Percentiles rank a stretch among this genome's conserved stretches.
Conservation (phyloP, 192 early-diverging fungal genomes). For the Backusella sp. region DNA sequence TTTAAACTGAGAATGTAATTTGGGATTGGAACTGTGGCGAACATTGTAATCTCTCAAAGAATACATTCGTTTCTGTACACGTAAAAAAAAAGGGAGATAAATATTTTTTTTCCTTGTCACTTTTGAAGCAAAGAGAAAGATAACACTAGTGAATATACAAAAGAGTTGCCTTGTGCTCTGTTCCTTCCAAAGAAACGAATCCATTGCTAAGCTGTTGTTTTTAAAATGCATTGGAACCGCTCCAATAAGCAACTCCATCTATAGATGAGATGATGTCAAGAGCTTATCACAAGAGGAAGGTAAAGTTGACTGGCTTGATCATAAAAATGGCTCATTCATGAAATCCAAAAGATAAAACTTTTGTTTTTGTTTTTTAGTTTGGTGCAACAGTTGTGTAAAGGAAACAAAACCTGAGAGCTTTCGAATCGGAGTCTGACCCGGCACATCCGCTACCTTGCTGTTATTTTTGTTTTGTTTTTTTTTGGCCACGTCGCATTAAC, state of each 20-base stretch:
- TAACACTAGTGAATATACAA: too few relatives aligned
- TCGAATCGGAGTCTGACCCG: background rate
- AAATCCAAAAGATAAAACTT: too few relatives aligned
- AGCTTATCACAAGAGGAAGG: background rate
- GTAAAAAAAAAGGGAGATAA: too few relatives aligned
- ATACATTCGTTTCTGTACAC: background rate
- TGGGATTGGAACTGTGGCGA: background rate
- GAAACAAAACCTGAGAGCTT: background rate
- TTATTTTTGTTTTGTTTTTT: background rate
- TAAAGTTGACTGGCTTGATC: background rate
- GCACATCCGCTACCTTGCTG: background rate
- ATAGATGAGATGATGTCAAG: too few relatives aligned
- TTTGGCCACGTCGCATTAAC: background rate
- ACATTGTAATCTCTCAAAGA: background rate
- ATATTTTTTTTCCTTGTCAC: too few relatives aligned
- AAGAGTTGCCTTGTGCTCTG: too few relatives aligned
- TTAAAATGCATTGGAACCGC: too few relatives aligned
- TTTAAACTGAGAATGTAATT: conserved; percentile 3
- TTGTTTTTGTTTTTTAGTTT: background rate
- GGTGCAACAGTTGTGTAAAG: background rate
- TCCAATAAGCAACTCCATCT: too few relatives aligned
- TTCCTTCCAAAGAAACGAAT: too few relatives aligned
- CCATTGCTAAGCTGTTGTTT: too few relatives aligned
- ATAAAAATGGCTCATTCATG: too few relatives aligned
- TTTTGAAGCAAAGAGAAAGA: too few relatives aligned